Base-by-base conservation (phyloP, 106 monocot genomes). In the Dioscorea alata region DNA sequence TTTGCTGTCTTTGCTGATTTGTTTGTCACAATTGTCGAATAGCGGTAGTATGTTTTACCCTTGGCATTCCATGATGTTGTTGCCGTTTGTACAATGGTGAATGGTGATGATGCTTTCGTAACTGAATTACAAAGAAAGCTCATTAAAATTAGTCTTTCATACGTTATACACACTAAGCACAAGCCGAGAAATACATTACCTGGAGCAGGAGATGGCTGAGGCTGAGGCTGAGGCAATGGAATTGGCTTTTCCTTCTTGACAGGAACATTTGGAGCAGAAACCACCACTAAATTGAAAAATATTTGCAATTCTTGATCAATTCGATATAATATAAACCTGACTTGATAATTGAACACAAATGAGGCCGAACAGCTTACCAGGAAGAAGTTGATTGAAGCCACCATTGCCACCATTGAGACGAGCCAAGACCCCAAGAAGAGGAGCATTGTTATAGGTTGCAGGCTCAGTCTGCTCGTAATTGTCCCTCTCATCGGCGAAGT, bases 401-500 rank as follows among this genome's bases (percentile, higher is more conserved):
- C 54, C 42, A 13, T 75, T 68, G 4, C 95, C 95, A 10, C 61
- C 84, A 58, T 69, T 64, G 2, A 97, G 82, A 8, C 96, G 79
- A 50, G 96, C 96, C 56, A 97, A 51, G 3, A 97, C 65, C 10
- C 96, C 96, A 14, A 97, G 15, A 33, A 92, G 24, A 2, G 96
- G 96, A 2, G 96, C 96, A 64, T 91, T 97, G 71, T 97, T 97
- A 24, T 97, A 97, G 16, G 96, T 97, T 2, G 96, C 84, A 0
- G 96, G 89, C 70, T 97, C 96, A 0, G 96, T 97, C 71, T 97
- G 96, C 68, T 92, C 82, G 42, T 84, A 97, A 53, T 97, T 89
- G 13, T 97, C 80, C 42, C 96, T 80, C 71, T 92, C 82, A 49
- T 92, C 92, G 0, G 86, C 86, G 24, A 97, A 97, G 59, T 97